Percentiles rank a stretch among this genome's conserved stretches.
Evolutionary conservation across 371 early-diverging fungal species (phyloP).

Genomic region (Apophysomyces elegans): DNA sequence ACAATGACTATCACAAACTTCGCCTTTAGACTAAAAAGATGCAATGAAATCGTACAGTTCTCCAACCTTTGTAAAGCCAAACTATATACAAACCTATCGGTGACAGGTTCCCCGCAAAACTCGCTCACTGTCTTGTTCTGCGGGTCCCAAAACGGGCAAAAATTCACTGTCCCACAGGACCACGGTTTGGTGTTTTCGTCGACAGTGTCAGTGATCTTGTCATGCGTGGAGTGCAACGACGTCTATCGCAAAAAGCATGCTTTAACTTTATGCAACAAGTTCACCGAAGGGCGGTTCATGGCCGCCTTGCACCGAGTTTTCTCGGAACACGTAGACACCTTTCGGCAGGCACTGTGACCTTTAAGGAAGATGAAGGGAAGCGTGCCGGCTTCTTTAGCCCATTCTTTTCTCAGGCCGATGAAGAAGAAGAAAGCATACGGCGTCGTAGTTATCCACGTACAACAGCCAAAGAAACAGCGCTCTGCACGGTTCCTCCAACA

Average conservation of each 20-base stretch:
- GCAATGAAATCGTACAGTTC: too few relatives aligned
- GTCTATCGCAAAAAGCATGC: constrained; percentile 1
- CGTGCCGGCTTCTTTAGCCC: constrained; percentile 3
- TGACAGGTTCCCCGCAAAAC: too few relatives aligned
- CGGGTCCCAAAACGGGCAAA: too few relatives aligned
- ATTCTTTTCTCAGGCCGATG: constrained; percentile 41
- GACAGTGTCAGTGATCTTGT: constrained; percentile 1
- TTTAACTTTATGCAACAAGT: background rate
- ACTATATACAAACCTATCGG: too few relatives aligned
- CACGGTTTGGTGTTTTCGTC: constrained; percentile 2
- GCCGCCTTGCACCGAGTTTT: background rate
- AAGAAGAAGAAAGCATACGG: constrained; percentile 31
- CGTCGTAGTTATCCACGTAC: constrained; percentile 41
- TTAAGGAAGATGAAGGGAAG: background rate
- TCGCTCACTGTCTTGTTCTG: too few relatives aligned
- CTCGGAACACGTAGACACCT: background rate
- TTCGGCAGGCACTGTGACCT: background rate
- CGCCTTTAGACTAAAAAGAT: too few relatives aligned
- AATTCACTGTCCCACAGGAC: too few relatives aligned
- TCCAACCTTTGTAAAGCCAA: too few relatives aligned
- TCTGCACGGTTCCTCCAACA: constrained; percentile 50
- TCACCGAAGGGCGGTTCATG: background rate
- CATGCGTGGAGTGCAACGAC: constrained; percentile 10
- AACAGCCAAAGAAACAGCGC: constrained; percentile 45
- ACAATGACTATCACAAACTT: too few relatives aligned